Base-by-base conservation (phyloP, 2,329 filamentous ascomycete species). In the Cordyceps javanica region DNA sequence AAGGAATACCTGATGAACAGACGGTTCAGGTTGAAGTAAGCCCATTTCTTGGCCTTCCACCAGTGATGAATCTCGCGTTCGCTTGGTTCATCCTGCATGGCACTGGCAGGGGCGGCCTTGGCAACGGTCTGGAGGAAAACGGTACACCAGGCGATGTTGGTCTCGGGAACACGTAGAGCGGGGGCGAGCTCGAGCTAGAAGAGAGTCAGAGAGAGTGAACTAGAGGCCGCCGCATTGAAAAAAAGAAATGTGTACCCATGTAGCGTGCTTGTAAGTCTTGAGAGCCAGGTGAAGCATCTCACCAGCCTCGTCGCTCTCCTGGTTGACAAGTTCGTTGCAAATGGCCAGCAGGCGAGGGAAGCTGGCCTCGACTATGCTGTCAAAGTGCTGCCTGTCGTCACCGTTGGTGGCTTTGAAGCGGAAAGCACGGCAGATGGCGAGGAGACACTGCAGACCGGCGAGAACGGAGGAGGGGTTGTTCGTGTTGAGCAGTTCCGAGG, bases 11-110 rank as follows among this genome's bases (percentile, higher is more conserved):
- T 84, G 65, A 97, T 92, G 69, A 94, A 99, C 19, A 99, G 83
- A 61, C 94, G 85, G 76, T 99, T 99, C 65, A 99, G 76, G 73
- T 97, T 97, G 68, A 94, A 96, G 73, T 97, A 99, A 14, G 93
- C 89, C 94, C 94, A 97, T 75, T 99, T 99, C 86, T 97, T 97
- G 62, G 92, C 90, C 79, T 97, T 99, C 93, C 93, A 99, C 93
- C 94, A 99, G 72, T 97, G 91, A 70, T 96, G 92, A 67, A 88
- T 83, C 73, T 97, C 94, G 59, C 94, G 85, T 69, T 97, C 93
- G 59, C 90, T 86, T 54, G 88, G 76, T 59, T 86, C 90, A 60
- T 90, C 90, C 60, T 95, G 91, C 82, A 97, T 86, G 36, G 92
- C 88, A 64, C 81, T 85, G 57, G 88, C 81, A 5, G 94, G 94